Conservation (phyloP, 371 early-diverging fungal species). For the Mucor piriformis region DNA sequence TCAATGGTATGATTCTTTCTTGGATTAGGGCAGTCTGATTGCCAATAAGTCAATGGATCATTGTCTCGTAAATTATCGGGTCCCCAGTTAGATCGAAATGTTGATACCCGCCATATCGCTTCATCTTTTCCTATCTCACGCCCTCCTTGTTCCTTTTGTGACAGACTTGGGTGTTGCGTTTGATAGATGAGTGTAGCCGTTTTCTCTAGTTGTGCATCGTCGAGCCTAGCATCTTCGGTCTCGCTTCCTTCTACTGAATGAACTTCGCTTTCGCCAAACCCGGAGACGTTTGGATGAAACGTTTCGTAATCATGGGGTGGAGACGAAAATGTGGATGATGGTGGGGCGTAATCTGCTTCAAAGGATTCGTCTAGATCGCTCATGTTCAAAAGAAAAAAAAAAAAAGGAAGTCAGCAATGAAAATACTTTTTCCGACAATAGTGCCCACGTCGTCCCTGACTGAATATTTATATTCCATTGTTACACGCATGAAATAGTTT, state of each 20-base stretch:
- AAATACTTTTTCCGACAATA: no score
- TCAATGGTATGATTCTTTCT: slow-evolving; percentile 44
- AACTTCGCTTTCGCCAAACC: neutral
- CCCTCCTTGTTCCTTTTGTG: slow-evolving; percentile 36
- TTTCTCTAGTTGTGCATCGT: slow-evolving; percentile 29
- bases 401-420: no score
- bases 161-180: slow-evolving; percentile 36
- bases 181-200: slow-evolving; percentile 29
- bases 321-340: no score
- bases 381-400: no score
- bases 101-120: slow-evolving; percentile 74
- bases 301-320: neutral
- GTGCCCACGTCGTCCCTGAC: no score
- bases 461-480: no score
- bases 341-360: no score
- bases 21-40: slow-evolving; percentile 62
- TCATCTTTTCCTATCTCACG: slow-evolving; percentile 60
- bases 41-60: slow-evolving; percentile 82
- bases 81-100: slow-evolving; percentile 70
- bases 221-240: slow-evolving; percentile 12
- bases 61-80: slow-evolving; percentile 70
- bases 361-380: no score
- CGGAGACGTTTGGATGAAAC: neutral
- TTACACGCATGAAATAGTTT: no score
- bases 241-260: neutral